Conservation (phyloP, 2,329 filamentous ascomycete genomes). For the Verticillium longisporum region DNA sequence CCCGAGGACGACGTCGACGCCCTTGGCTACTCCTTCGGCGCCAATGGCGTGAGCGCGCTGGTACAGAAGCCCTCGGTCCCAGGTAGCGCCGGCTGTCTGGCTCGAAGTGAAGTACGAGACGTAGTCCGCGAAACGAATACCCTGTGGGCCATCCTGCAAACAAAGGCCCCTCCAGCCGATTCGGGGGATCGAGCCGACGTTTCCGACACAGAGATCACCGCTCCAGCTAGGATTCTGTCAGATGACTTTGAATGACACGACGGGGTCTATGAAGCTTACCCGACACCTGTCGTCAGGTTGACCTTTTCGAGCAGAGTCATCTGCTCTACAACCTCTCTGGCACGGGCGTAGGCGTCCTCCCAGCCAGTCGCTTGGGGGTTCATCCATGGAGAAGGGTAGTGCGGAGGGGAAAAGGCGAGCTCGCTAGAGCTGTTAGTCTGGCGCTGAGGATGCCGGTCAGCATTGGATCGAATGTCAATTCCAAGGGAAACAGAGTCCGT, state of each 20-base stretch:
- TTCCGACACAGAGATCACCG: constrained; percentile 70
- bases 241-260: constrained; percentile 2
- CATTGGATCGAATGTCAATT: neutral
- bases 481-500: neutral
- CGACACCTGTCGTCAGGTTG: constrained; percentile 86
- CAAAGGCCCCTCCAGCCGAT: constrained; percentile 70
- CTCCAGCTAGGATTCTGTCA: constrained; percentile 41
- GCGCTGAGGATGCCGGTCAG: neutral
- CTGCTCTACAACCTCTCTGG: constrained; percentile 72
- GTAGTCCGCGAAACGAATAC: constrained; percentile 71
- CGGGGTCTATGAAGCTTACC: constrained; percentile 42
- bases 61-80: constrained; percentile 63
- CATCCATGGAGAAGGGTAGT: constrained; percentile 86
- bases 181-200: constrained; percentile 62
- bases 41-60: constrained; percentile 41
- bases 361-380: constrained; percentile 65
- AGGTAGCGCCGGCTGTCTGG: constrained; percentile 76
- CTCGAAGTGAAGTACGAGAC: constrained; percentile 76
- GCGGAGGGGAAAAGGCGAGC: constrained; percentile 44
- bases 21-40: constrained; percentile 65
- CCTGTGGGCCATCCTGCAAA: constrained; percentile 78
- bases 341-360: constrained; percentile 69
- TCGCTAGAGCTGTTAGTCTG: constrained; percentile 4
- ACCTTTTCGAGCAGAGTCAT: constrained; percentile 85
- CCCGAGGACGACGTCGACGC: constrained; percentile 63